Conservation (phyloP, 139 green algal genomes). For the Nannochloris sp. region DNA sequence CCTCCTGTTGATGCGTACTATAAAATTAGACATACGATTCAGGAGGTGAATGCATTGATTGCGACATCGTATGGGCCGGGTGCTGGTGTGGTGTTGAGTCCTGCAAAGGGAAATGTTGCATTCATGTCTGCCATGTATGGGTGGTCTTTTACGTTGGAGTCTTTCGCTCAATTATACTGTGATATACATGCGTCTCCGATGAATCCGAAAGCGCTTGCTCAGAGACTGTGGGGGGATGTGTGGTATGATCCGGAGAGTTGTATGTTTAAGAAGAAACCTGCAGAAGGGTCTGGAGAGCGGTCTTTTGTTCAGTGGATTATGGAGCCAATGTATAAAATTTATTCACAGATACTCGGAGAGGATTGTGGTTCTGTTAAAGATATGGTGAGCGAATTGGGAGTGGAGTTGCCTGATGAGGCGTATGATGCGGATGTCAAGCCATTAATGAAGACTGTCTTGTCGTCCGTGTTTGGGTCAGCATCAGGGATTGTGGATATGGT, state of each 20-base stretch:
- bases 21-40: constrained; percentile 93
- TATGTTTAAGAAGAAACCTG: constrained; percentile 67
- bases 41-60: constrained; percentile 85
- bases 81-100: constrained; percentile 45
- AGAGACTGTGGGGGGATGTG: constrained; percentile 85
- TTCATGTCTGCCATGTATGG: constrained; percentile 68
- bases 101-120: constrained; percentile 78
- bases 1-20: constrained; percentile 94
- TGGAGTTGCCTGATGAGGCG: constrained; percentile 56
- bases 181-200: constrained; percentile 20
- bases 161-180: constrained; percentile 78
- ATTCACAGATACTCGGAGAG: constrained; percentile 63
- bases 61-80: constrained; percentile 5
- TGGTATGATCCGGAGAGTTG: constrained; percentile 51
- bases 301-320: constrained; percentile 94
- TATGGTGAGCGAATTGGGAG: constrained; percentile 71
- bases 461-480: constrained; percentile 60
- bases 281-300: constrained; percentile 46
- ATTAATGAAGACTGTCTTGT: constrained; percentile 66
- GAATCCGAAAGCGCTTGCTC: constrained; percentile 29
- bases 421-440: constrained; percentile 86
- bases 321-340: constrained; percentile 96
- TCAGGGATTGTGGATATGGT: constrained; percentile 88
- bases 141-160: constrained; percentile 89
- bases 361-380: constrained; percentile 32